Evolutionary conservation across 345 rosid species (phyloP), one percentile per base, ranked within the genome.

Genomic region (Hevea brasiliensis): DNA sequence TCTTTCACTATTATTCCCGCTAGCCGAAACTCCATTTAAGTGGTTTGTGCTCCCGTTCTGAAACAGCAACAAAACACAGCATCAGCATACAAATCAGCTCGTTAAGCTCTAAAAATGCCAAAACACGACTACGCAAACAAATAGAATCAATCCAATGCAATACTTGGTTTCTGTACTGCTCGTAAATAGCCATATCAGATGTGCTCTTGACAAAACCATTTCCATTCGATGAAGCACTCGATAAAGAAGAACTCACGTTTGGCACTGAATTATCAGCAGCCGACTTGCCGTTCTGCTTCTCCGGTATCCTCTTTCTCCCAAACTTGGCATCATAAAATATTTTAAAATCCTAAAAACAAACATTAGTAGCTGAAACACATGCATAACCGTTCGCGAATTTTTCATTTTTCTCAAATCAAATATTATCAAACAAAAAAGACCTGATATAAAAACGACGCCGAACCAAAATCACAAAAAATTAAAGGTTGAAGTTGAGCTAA

Each of bases 251-350:
- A 62, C 55, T 80, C 61, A 85, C 87, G 48, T 76, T 80, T 29
- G 81, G 37, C 21, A 70, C 81, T 40, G 77, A 76, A 64, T 81
- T 71, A 53, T 80, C 88, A 65, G 83, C 72, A 44, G 61, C 72
- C n/a, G 67, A 26, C 63, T 73, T 75, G n/a, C 80, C 82, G 41
- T 88, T 81, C 32, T 81, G 78, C 11, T 81, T 65, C 55, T 83
- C 87, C 48, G 85, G 32, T 12, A 60, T 29, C 86, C 74, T 89
- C 93, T 87, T 90, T 79, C 93, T 92, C 87, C 98, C 97, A 87
- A 94, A 94, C 98, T 94, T 88, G 74, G 81, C 87, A 85, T 90
- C 88, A 81, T 85, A 94, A 86, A 84, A 81, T 59, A 86, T 65
- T 84, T 88, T 87, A 87, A 89, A 89, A 77, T 94, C 95, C 90